Evolutionary conservation across 2,329 filamentous ascomycete genomes (phyloP).

Genomic region (Decorospora gaudefroyi): DNA sequence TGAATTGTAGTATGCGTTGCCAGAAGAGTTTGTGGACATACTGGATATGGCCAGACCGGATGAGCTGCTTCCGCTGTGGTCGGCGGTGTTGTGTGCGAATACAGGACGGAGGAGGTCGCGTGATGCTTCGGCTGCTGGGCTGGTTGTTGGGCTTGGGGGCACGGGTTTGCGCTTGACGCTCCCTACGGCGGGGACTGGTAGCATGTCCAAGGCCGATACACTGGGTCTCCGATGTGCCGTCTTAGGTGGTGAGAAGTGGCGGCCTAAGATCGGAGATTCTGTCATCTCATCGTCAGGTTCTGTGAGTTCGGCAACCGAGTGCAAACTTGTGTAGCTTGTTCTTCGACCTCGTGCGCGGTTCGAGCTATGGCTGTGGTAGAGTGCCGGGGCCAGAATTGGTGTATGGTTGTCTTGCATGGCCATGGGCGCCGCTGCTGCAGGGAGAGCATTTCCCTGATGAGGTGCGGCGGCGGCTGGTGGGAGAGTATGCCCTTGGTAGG

Average conservation of each 20-base stretch:
- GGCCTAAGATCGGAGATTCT: conserved; percentile 31
- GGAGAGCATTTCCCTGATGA: conserved; percentile 4
- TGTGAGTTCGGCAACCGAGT: conserved; percentile 40
- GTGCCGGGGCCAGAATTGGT: conserved; percentile 32
- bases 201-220: conserved; percentile 18
- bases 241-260: conserved; percentile 10
- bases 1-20: conserved; percentile 5
- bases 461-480: conserved; percentile 12
- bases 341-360: conserved; percentile 41
- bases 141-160: conserved; percentile 19
- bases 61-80: conserved; percentile 34
- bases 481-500: conserved; percentile 6
- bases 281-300: conserved; percentile 35
- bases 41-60: conserved; percentile 26
- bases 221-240: conserved; percentile 11
- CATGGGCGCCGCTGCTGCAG: conserved; percentile 12
- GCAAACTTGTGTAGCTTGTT: conserved; percentile 40
- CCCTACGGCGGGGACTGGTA: conserved; percentile 17
- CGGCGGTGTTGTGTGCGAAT: conserved; percentile 15
- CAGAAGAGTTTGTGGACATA: conserved; percentile 11
- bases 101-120: conserved; percentile 31
- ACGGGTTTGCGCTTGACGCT: conserved; percentile 38
- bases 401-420: conserved; percentile 21
- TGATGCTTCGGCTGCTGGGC: conserved; percentile 28
- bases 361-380: conserved; percentile 43